Base-by-base conservation (phyloP, 2,329 filamentous ascomycete genomes). In the Blastomyces emzantsi region DNA sequence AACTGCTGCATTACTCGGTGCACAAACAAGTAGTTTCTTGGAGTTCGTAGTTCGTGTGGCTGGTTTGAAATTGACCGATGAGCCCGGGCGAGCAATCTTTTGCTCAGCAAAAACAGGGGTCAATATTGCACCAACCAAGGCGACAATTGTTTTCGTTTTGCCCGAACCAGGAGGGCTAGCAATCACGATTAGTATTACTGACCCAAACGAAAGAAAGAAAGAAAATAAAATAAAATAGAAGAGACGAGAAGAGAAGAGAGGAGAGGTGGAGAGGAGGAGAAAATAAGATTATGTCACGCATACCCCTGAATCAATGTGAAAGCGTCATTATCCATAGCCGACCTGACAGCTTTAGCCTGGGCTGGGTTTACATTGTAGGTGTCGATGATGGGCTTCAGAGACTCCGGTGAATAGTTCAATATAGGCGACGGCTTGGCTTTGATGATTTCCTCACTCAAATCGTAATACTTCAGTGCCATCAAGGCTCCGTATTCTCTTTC, bases 71-170 rank as follows among this genome's bases (percentile, higher is more conserved):
- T 75, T 65, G 28, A 61, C 69, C 76, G 78, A 79, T 28, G 78
- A 76, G 30, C 55, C 33, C 19, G 74, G 74, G 49, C 83, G 77
- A 22, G 81, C 74, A 17, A 82, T 80, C 9, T 79, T 82, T 51
- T 78, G 78, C 19, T 74, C 76, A 61, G 79, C 78, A 61, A 85
- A 81, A 60, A 69, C 80, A 49, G 84, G 83, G 6, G 86, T 89
- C 55, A 96, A 76, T 19, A 99, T 80, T 47, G 91, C 90, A 45
- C 94, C 94, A 30, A 97, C 92, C 81, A 99, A 95, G 41, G 93
- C 94, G 63, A 96, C 85, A 65, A 99, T 99, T 0, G 94, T 99
- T 75, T 99, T 99, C 0, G 94, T 99, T 79, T 99, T 99, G 72
- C 93, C 94, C 3, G 94, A 97, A 75, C 94, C 94, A 1, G 94